A percentile compares a stretch with the other conserved stretches of the same genome.
Conservation (phyloP, 192 early-diverging fungal genomes). For the Coemansia sp. region DNA sequence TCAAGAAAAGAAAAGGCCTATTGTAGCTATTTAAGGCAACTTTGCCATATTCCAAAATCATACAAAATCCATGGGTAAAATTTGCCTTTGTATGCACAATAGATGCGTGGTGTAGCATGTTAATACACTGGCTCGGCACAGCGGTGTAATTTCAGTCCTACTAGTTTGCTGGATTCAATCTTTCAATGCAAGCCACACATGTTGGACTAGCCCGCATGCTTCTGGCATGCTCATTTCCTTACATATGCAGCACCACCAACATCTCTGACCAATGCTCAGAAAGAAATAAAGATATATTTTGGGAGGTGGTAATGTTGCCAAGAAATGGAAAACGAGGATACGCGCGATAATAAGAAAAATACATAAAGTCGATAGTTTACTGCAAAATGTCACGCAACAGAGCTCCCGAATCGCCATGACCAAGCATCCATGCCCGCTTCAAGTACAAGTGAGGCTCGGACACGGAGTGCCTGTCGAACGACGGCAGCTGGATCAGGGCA, state of each 20-base stretch:
- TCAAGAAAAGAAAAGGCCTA: not conserved
- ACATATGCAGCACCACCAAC: not conserved
- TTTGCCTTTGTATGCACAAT: not conserved
- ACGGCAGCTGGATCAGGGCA: conserved; percentile 50
- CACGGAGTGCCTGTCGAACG: conserved; percentile 33
- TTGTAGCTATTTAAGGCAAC: not conserved
- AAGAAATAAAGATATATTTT: not conserved
- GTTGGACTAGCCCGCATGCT: not conserved
- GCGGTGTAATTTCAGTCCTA: not conserved
- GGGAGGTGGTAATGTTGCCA: not conserved
- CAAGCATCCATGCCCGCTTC: conserved; percentile 50
- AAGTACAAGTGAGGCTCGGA: conserved; percentile 49
- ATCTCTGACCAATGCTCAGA: not conserved
- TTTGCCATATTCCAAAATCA: not conserved
- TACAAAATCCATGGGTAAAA: not conserved
- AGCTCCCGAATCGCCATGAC: conserved; percentile 42
- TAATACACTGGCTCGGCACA: not conserved
- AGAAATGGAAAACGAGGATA: not conserved
- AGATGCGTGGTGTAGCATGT: not conserved
- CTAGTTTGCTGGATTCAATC: not conserved
- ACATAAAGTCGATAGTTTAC: conserved; percentile 10
- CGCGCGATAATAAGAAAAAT: conserved; percentile 11
- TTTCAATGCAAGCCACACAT: conserved; percentile 1
- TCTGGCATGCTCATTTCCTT: not conserved
- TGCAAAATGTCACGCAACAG: conserved; percentile 43